A percentile compares a stretch with the other conserved stretches of the same genome.
These are phyloP conservation scores for Ilyonectria sp. DNA, from an alignment of 2,329 filamentous ascomycete genomes.

Conservation along the genomic window DNA sequence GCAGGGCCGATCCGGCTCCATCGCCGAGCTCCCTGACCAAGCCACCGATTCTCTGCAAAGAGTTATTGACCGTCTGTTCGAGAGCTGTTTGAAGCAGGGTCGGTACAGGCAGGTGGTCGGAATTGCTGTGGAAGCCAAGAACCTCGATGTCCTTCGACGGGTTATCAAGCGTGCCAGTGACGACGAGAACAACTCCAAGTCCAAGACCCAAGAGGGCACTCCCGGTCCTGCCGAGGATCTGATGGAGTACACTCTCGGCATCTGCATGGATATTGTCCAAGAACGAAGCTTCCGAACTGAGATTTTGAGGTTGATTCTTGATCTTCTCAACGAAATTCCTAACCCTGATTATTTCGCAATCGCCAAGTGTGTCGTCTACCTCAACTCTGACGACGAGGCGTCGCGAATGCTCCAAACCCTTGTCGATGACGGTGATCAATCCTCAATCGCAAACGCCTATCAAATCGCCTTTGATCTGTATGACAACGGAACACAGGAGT, in stretches of 20 bases:
- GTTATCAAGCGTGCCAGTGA: constrained; percentile 92
- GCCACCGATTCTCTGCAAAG: constrained; percentile 85
- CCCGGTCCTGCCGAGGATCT: constrained; percentile 85
- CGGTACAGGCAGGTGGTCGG: constrained; percentile 97
- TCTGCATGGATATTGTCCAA: constrained; percentile 98
- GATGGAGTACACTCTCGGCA: constrained; percentile 95
- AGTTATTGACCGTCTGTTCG: constrained; percentile 91
- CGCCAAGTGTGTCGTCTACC: constrained; percentile 96
- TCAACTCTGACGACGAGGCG: constrained; percentile 92
- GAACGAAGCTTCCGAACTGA: constrained; percentile 87
- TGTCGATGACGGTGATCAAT: constrained; percentile 83
- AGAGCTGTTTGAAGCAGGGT: constrained; percentile 87
- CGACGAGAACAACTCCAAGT: constrained; percentile 81
- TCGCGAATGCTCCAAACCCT: constrained; percentile 88
- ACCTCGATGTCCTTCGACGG: constrained; percentile 86
- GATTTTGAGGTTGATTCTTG: constrained; percentile 93
- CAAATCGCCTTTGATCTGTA: constrained; percentile 99
- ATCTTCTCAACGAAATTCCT: constrained; percentile 92
- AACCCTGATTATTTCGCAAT: constrained; percentile 98
- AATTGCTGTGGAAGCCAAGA: constrained; percentile 95
- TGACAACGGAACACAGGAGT: constrained; percentile 98
- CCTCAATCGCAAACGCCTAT: constrained; percentile 89
- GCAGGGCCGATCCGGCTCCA: constrained; percentile 68
- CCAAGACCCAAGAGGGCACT: constrained; percentile 64
- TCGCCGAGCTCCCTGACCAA: constrained; percentile 78